These are phyloP conservation scores for Trypanosomatidae sp. DNA, from an alignment of 208 protist species.

Conservation along the genomic window DNA sequence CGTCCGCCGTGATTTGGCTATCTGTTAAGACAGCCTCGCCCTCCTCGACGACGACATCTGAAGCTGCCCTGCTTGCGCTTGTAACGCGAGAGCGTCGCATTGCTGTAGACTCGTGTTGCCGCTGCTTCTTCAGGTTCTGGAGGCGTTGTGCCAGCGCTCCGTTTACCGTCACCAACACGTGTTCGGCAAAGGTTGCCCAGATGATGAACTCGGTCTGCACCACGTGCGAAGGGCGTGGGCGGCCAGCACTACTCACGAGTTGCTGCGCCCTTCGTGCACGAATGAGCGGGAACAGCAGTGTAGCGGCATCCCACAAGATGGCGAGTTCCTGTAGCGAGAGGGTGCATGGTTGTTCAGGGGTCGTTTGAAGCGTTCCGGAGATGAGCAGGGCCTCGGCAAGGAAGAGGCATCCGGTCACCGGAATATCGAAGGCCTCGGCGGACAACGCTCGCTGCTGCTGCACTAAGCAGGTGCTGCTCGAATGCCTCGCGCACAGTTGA, in stretches of 20 bases:
- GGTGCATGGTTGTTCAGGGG: background rate
- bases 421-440: constrained; percentile 14
- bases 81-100: constrained; percentile 16
- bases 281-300: constrained; percentile 43
- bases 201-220: constrained; percentile 23
- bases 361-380: constrained; percentile 7
- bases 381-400: constrained; percentile 51
- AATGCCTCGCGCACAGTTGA: constrained; percentile 33
- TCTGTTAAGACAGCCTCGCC: background rate
- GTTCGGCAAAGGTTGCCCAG: constrained; percentile 21
- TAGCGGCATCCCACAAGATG: constrained; percentile 45
- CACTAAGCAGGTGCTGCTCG: background rate
- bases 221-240: background rate
- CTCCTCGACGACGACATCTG: background rate
- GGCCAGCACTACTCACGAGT: background rate
- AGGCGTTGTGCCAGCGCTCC: constrained; percentile 23
- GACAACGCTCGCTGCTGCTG: background rate
- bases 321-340: constrained; percentile 32
- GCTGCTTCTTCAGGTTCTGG: constrained; percentile 13
- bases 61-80: background rate
- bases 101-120: constrained; percentile 14
- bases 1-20: constrained; percentile 3
- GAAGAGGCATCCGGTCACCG: constrained; percentile 52
- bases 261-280: constrained; percentile 19
- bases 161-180: constrained; percentile 22